Evolutionary conservation across 768 basidiomycete species (phyloP).

Genomic region (Steccherinum ochraceum): DNA sequence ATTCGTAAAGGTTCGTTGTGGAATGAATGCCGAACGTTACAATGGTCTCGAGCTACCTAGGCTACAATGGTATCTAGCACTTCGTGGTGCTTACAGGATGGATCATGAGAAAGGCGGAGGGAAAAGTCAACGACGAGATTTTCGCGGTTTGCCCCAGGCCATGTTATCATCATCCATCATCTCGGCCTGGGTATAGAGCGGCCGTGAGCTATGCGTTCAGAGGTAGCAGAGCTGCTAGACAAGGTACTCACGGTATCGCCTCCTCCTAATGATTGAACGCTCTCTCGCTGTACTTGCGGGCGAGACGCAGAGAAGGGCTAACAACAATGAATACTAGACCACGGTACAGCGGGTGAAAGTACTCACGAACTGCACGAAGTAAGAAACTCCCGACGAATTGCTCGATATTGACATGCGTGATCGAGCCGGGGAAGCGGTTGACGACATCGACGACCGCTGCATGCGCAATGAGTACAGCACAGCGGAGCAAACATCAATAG

Average conservation of each 20-base stretch:
- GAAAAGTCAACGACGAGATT: background rate
- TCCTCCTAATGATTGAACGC: background rate
- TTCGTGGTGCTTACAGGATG: no score
- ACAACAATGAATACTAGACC: no score
- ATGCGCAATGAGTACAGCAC: background rate
- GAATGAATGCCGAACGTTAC: no score
- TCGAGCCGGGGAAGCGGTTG: background rate
- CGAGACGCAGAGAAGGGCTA: background rate
- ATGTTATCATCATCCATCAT: conserved; percentile 10
- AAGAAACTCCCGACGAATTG: background rate
- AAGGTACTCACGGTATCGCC: no score
- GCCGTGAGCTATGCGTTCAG: no score
- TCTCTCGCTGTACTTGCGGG: background rate
- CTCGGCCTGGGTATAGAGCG: conserved; percentile 6
- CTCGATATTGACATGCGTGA: background rate
- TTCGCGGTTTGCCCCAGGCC: conserved; percentile 9
- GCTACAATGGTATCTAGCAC: no score
- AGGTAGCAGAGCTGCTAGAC: no score
- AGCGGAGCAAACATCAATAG: background rate
- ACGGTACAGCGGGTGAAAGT: background rate
- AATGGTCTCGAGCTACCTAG: no score
- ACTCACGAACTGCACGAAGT: background rate
- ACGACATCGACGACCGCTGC: background rate
- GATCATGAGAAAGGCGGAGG: background rate
- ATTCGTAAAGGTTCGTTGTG: no score